Evolutionary conservation across 2,329 filamentous ascomycete species (phyloP), one percentile per base, ranked within the genome.

Genomic region (Dactylella cylindrospora): DNA sequence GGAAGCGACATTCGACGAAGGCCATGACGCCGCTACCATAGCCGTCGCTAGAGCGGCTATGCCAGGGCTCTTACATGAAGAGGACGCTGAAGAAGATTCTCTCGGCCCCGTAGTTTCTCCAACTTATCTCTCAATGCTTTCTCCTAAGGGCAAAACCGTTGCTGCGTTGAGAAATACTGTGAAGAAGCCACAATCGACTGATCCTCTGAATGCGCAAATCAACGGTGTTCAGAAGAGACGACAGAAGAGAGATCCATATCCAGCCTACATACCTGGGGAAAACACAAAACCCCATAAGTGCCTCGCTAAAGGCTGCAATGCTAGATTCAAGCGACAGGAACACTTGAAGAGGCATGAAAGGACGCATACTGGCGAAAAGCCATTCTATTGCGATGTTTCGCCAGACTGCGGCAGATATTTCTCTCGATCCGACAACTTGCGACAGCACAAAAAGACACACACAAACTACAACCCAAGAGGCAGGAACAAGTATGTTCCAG

Each of bases 261-360:
- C 49, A 26, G 49, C 44, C 9, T 39, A 44, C 32, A 54, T 62
- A 22, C 49, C 49, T 13, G 49, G 57, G 3, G 43, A 62, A 25
- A 44, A 62, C 12, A 54, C 33, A 25, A 67, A 67, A 31, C 60
- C 65, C 4, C 65, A 67, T 28, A 41, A 55, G 26, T 69, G 67
- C 39, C 33, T 62, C 13, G 40, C 52, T 2, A 43, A 47, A 20
- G 50, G 41, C 9, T 69, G 68, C 44, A 49, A 32, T 12, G 55
- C 45, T 2, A 46, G 64, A 12, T 69, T 69, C 47, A 66, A 66
- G 44, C 60, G 68, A 17, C 68, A 64, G 15, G 68, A 69, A 36
- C 68, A 69, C 36, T 53, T 69, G 5, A 62, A 67, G 32, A 51
- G 68, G 32, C 68, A 69, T 31, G 67, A 68, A 38, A 62, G 64